Evolutionary conservation across 23 red algal genomes (phyloP), one percentile per base, ranked within the genome.

Genomic region (Gracilaria vermiculophylla): DNA sequence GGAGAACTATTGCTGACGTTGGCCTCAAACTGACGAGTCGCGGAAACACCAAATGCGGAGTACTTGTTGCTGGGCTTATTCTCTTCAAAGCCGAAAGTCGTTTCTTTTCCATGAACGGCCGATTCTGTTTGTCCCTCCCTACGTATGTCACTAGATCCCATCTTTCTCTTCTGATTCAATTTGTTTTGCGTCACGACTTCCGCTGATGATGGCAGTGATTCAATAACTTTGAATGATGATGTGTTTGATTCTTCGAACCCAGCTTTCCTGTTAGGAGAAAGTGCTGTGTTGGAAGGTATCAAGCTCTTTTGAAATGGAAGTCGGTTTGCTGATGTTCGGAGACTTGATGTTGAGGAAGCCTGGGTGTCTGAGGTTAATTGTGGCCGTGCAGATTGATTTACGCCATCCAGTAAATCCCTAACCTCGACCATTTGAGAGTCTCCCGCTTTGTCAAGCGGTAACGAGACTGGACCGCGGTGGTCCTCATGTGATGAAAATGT

Each of bases 341-440:
- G 7, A 49, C 37, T 79, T 35, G 32, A 55, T 15, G 31, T 11
- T 47, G 76, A 44, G 76, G 32, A 54, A 28, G 17, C 8, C 16
- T 28, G 7, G 9, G 28, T 64, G 3, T 34, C 15, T 64, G 58
- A 2, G 43, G 43, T 47, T 64, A 31, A 1, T 17, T 60, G 55
- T 4, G 5, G 14, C 29, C 29, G 16, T 24, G 58, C 13, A 14
- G 58, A 64, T 1, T 34, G 58, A 36, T 36, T 34, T 64, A 64
- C 29, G 2, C 24, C 29, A 5, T 73, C 42, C 67, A 73, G 47
- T 13, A 73, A 17, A 13, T 28, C 28, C 23, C 37, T 73, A 24
- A 73, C 67, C 5, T 73, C 67, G 47, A 20, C 37, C 40, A 73
- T 73, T 47, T 73, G 67, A 47, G 67, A 73, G 12, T 47, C 42